These are phyloP conservation scores for Margaritispora aquatica DNA, from an alignment of 495 filamentous ascomycete genomes.

Conservation along the genomic window DNA sequence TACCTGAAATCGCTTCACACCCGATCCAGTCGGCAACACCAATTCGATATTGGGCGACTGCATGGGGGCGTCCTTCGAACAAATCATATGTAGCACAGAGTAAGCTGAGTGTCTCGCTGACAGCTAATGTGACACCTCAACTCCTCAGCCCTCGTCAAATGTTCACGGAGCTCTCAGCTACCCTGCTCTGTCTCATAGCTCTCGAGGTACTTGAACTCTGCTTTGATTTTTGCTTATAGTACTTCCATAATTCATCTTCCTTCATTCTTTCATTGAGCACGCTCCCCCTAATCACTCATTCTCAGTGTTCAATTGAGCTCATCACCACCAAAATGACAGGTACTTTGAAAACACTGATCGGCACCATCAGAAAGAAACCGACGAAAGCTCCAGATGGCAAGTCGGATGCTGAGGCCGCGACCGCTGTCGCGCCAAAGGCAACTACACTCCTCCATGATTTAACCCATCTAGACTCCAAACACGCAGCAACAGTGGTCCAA, in stretches of 20 bases:
- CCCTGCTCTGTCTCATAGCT: background rate
- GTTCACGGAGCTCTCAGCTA: too few species aligned
- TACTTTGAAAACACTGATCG: constrained; percentile 25
- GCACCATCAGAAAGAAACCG: constrained; percentile 28
- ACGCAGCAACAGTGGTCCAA: constrained; percentile 22
- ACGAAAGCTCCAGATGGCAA: constrained; percentile 29
- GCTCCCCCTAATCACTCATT: too few species aligned
- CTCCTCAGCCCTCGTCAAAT: background rate
- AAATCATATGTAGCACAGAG: background rate
- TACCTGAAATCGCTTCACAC: background rate
- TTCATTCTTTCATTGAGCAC: background rate
- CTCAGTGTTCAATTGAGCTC: background rate
- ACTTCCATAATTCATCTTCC: background rate
- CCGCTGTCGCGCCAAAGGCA: constrained; percentile 13
- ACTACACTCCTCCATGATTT: constrained; percentile 29
- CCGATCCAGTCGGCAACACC: background rate
- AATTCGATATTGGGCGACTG: background rate
- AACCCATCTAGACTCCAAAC: constrained; percentile 24
- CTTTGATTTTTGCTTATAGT: background rate
- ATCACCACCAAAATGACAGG: constrained; percentile 6
- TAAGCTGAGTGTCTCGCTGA: background rate
- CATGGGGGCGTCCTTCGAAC: background rate
- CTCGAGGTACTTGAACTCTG: background rate
- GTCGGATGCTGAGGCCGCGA: constrained; percentile 21
- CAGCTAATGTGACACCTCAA: background rate